Evolutionary conservation across 768 basidiomycete genomes (phyloP), one percentile per base, ranked within the genome.

Genomic region (Phanerochaete carnosa): DNA sequence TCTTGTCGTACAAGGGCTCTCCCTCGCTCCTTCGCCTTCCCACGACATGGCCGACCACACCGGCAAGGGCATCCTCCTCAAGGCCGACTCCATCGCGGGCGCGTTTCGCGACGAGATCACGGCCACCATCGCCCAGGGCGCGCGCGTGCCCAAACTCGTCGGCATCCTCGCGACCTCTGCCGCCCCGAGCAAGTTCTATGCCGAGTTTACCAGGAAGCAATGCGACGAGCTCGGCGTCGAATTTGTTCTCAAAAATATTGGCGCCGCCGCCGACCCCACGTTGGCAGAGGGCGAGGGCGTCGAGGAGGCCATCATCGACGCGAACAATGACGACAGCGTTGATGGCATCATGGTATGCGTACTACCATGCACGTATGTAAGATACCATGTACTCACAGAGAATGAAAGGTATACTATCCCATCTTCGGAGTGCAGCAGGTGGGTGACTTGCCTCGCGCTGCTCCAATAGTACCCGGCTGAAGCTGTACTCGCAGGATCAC

Each of bases 281-380:
- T 75, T 84, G 6, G 83, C 79, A 0, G 90, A 92, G 47, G 92
- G 92, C 0, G 93, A 95, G 30, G 95, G 92, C 12, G 94, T 95
- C 8, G 97, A 99, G 73, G 92, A 96, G 72, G 95, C 92, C 8
- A 96, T 98, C 65, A 88, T 98, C 32, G 92, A 94, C 68, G 94
- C 95, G 8, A 99, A 99, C 69, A 90, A 90, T 62, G 95, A 98
- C 69, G 77, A 78, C 15, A 79, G 77, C 58, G 85, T 96, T 11
- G 86, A 96, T 74, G 96, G 96, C 9, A 94, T 99, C 69, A 97
- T 98, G 95, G 97, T 95, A 65, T 62, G 84, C 66, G 29, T 16
- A 25, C 58, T 54, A 57, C 30, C 60, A 64, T 59, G 29, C 52
- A 22, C 50, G 6, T n/a, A 26, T 51, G 19, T 13, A 2, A 15